phyloP scores from a whole-genome alignment of 2,329 filamentous ascomycete species.

The Neurospora sp. region DNA sequence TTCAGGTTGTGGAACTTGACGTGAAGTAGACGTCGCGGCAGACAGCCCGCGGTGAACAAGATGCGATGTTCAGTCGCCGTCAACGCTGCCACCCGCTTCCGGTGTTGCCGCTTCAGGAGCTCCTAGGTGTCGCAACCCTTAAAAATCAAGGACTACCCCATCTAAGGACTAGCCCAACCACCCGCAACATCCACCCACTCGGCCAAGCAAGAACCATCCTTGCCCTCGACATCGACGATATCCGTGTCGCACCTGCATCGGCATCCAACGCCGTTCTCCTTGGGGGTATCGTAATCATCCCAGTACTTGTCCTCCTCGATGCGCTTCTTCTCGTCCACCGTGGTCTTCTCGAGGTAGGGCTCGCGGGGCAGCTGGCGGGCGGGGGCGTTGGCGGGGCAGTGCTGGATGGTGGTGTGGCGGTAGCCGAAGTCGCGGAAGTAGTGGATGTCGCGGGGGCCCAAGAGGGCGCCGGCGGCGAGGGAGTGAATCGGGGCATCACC shows the following conservation, averaged over 20 bases:
- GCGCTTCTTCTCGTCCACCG: slow-evolving; percentile 70
- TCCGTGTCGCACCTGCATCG: slow-evolving; percentile 95
- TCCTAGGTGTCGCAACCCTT: background rate
- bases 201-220: slow-evolving; percentile 86
- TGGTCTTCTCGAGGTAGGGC: slow-evolving; percentile 76
- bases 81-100: background rate
- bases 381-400: slow-evolving; percentile 89
- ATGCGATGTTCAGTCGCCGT: background rate
- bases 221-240: slow-evolving; percentile 94
- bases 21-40: background rate
- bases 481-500: slow-evolving; percentile 98
- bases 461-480: slow-evolving; percentile 80
- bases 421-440: slow-evolving; percentile 99
- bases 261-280: slow-evolving; percentile 95
- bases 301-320: slow-evolving; percentile 94
- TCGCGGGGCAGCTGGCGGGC: slow-evolving; percentile 71
- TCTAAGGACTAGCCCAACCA: slow-evolving; percentile 61
- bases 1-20: background rate
- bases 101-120: background rate
- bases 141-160: slow-evolving; percentile 50
- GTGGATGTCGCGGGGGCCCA: slow-evolving; percentile 77
- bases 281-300: slow-evolving; percentile 75
- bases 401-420: slow-evolving; percentile 95
- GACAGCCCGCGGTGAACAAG: background rate
- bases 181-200: slow-evolving; percentile 98